Evolutionary conservation across 2,329 filamentous ascomycete genomes (phyloP).

Genomic region (Aspergillus aculeatinus): DNA sequence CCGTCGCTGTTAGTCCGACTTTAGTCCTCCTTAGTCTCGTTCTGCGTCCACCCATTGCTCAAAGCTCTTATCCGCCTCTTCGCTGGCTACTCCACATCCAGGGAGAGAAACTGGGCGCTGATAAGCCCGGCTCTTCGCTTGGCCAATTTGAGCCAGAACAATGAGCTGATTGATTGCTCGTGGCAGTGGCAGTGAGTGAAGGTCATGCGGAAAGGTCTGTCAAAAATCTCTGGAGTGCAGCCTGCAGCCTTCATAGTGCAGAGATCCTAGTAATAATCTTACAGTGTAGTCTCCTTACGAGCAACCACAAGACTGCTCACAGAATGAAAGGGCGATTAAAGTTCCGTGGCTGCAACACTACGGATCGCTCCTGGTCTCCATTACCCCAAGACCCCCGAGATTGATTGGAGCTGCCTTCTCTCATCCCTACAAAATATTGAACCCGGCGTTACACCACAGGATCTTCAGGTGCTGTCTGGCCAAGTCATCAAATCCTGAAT

Average conservation of each 20-base stretch:
- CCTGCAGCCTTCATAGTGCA: not conserved
- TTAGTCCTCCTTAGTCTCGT: not conserved
- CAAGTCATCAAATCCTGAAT: not conserved
- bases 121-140: not conserved
- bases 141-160: not conserved
- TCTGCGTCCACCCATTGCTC: not conserved
- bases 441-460: not conserved
- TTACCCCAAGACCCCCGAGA: not conserved
- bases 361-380: not conserved
- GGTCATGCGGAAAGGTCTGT: not conserved
- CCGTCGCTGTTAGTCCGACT: not conserved
- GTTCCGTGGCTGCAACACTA: not conserved
- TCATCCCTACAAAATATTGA: not conserved
- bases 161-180: not conserved
- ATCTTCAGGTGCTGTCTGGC: too few relatives aligned
- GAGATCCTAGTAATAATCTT: not conserved
- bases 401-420: not conserved
- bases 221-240: not conserved
- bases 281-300: not conserved
- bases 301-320: not conserved
- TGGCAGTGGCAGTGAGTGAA: not conserved
- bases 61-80: not conserved
- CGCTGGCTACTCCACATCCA: not conserved
- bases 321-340: not conserved
- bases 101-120: not conserved